Conservation (phyloP, 805 yeast genomes). For the Candida glaebosa region DNA sequence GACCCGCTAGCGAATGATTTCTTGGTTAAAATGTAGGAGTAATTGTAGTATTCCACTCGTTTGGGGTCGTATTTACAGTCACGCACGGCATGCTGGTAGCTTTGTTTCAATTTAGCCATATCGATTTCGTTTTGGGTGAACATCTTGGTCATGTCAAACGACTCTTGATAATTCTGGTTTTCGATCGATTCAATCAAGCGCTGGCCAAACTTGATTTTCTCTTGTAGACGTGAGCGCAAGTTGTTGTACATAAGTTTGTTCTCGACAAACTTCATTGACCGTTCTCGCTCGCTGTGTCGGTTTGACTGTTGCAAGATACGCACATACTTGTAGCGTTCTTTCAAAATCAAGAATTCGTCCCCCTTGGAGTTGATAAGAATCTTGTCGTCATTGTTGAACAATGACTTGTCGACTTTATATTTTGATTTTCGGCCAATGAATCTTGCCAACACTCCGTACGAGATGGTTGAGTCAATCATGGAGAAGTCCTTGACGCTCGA, state of each 20-base stretch:
- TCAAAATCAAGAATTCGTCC: constrained; percentile 39
- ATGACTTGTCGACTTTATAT: constrained; percentile 20
- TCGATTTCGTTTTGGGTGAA: constrained; percentile 14
- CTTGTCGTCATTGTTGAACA: constrained; percentile 16
- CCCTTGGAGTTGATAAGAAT: constrained; percentile 30
- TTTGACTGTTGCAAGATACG: constrained; percentile 25
- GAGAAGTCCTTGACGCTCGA: constrained; percentile 26
- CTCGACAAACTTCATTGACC: constrained; percentile 13
- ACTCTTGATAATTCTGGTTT: constrained; percentile 7
- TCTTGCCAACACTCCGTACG: constrained; percentile 33
- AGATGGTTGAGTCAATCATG: constrained; percentile 21
- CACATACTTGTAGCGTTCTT: constrained; percentile 22
- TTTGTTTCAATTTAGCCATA: constrained; percentile 19
- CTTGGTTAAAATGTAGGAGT: constrained; percentile 11
- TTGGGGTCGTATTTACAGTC: constrained; percentile 8
- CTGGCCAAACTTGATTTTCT: constrained; percentile 24
- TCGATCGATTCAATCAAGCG: constrained; percentile 15
- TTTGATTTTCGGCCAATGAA: constrained; percentile 37
- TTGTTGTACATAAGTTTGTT: constrained; percentile 20
- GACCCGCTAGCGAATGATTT: constrained; percentile 12
- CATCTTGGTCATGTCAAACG: constrained; percentile 9
- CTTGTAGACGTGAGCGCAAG: constrained; percentile 23
- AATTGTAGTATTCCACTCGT: constrained; percentile 1
- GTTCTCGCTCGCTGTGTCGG: constrained; percentile 13
- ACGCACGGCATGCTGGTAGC: constrained; percentile 11